A percentile compares a stretch with the other conserved stretches of the same genome.
phyloP scores from a whole-genome alignment of 140 eudicot species.

The Bidens hawaiensis region DNA sequence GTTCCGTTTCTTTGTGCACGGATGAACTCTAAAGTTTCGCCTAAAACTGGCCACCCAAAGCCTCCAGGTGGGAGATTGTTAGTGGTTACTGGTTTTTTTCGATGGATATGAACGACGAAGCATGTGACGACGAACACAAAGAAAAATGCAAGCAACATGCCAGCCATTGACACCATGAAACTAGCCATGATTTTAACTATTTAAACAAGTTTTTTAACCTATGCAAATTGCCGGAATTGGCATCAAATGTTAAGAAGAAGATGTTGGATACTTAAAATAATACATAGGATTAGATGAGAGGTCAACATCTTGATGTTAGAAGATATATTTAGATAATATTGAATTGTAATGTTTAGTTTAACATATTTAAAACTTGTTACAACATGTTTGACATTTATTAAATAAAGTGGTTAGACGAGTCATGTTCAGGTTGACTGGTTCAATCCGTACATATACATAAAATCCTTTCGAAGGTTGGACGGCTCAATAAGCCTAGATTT shows the following conservation, averaged over 20 bases:
- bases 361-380: too few relatives aligned
- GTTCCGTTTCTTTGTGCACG: constrained; percentile 20
- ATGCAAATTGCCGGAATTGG: constrained; percentile 13
- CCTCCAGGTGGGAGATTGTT: constrained; percentile 52
- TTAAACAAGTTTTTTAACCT: not conserved
- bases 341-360: too few relatives aligned
- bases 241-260: not conserved
- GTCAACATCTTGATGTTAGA: not conserved
- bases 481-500: too few relatives aligned
- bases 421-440: too few relatives aligned
- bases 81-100: not conserved
- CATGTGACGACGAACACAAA: not conserved
- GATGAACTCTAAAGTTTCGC: constrained; percentile 38
- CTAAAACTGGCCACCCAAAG: constrained; percentile 56
- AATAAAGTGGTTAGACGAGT: too few relatives aligned
- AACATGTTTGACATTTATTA: not conserved
- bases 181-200: not conserved
- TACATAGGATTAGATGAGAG: not conserved
- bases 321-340: too few relatives aligned
- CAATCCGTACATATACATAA: too few relatives aligned
- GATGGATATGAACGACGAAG: not conserved
- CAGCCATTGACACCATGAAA: not conserved
- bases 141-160: not conserved
- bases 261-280: not conserved
- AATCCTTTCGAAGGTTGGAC: too few relatives aligned